Base-by-base conservation (phyloP, 2,329 filamentous ascomycete genomes). In the Penicillium sp. region DNA sequence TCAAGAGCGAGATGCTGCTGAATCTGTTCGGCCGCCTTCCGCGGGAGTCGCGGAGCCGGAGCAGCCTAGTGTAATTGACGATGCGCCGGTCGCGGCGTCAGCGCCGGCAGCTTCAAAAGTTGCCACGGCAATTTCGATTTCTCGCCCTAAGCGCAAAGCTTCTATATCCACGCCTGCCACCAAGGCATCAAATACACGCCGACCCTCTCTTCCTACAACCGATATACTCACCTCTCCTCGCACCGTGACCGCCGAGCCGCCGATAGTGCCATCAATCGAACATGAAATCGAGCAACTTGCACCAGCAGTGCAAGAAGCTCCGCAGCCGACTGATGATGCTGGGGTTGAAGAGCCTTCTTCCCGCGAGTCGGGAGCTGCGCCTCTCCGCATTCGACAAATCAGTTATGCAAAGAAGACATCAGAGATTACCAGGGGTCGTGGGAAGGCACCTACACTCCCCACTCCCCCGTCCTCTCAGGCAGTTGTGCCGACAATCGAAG, bases 401-500 rank as follows among this genome's bases (percentile, higher is more conserved):
- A 50, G 39, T 28, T 44, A 44, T 30, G 48, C 48, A 7, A 54
- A 51, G 40, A 54, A 54, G 30, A 48, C 51, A 6, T 57, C 56
- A 0, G 56, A 59, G 20, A 57, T 55, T 18, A 47, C 56, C 5
- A 52, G 43, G 4, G 28, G 53, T 1, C 47, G 46, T n/a, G 45
- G 50, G 14, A 56, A 44, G 43, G 46, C 48, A 4, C 52, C 52
- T 27, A 40, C 49, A 27, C 55, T 60, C 18, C 45, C 52, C 13
- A 63, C 63, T 14, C 61, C 65, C 10, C 61, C 66, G 6, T 35
- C 59, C n/a, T 62, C 66, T 7, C 67, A 69, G 44, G 50, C 56
- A 11, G 42, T 55, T 30, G 49, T 25, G 2, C 50, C 55, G 30
- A 61, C 54, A 2, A 49, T 52, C 35, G 61, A 60, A 45, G 58